phyloP scores from a whole-genome alignment of 768 basidiomycete species.

The Sporobolomyces pararoseus region DNA sequence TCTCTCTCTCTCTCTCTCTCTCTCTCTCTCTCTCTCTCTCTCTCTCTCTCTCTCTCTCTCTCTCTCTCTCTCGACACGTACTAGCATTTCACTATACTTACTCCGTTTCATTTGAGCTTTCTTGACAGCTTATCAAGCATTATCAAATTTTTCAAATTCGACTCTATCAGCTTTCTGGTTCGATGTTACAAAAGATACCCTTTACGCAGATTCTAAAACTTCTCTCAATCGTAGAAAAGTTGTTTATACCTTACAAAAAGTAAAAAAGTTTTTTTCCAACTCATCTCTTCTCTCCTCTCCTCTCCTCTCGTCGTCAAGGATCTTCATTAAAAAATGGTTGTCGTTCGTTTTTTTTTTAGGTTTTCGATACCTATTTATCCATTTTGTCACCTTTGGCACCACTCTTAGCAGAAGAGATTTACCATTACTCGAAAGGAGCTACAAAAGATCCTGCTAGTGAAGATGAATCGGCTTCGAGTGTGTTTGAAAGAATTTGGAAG shows the following conservation, averaged over 20 bases:
- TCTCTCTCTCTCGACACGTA: too few species aligned
- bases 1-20: too few species aligned
- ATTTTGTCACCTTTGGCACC: slow-evolving; percentile 82
- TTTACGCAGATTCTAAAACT: slow-evolving; percentile 66
- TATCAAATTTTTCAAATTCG: slow-evolving; percentile 73
- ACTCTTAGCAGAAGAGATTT: slow-evolving; percentile 84
- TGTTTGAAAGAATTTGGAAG: slow-evolving; percentile 69
- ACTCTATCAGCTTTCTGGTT: slow-evolving; percentile 88
- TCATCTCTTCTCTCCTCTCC: too few species aligned
- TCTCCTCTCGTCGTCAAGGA: too few species aligned
- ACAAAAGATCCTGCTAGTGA: slow-evolving; percentile 38
- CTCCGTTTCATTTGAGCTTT: too few species aligned
- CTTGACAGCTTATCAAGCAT: slow-evolving; percentile 62
- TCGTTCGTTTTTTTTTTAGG: slow-evolving; percentile 51
- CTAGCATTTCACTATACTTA: too few species aligned
- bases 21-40: too few species aligned
- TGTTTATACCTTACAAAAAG: slow-evolving; percentile 68
- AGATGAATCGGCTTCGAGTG: slow-evolving; percentile 53
- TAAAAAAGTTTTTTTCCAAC: slow-evolving; percentile 46
- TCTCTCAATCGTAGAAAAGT: slow-evolving; percentile 62
- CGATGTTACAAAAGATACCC: slow-evolving; percentile 79
- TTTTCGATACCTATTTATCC: slow-evolving; percentile 56
- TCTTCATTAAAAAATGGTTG: background rate
- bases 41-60: too few species aligned
- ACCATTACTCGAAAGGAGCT: slow-evolving; percentile 48